phyloP scores from a whole-genome alignment of 2,329 filamentous ascomycete genomes.

The Ceratocystis alfenasii region DNA sequence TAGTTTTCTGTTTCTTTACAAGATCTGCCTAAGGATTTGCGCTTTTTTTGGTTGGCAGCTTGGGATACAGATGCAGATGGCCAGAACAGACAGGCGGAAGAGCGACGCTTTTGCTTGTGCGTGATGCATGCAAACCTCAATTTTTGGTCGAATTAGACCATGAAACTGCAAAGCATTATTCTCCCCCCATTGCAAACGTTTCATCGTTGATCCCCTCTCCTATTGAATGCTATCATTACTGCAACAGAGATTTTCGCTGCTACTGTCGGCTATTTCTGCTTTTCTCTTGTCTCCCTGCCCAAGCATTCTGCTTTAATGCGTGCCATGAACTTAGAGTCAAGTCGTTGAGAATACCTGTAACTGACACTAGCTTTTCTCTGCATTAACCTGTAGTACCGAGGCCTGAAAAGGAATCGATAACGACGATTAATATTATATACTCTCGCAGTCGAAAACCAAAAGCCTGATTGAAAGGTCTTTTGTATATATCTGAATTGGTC shows the following conservation, averaged over 20 bases:
- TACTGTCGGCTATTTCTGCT: background rate
- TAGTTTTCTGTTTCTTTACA: background rate
- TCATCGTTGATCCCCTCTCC: slow-evolving; percentile 7
- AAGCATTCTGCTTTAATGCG: background rate
- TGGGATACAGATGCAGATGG: background rate
- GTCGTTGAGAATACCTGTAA: background rate
- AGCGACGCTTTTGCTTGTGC: background rate
- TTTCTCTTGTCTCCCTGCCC: background rate
- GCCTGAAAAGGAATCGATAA: background rate
- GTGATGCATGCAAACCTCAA: background rate
- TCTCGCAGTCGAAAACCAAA: background rate
- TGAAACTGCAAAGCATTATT: slow-evolving; percentile 4
- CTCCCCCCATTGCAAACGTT: slow-evolving; percentile 3
- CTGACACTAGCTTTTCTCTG: background rate
- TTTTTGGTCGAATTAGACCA: background rate
- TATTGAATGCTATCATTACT: background rate
- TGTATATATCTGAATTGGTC: background rate
- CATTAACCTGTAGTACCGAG: slow-evolving; percentile 3
- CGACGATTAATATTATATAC: slow-evolving; percentile 11
- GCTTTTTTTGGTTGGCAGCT: background rate
- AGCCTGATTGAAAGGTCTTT: background rate
- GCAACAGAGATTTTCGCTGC: background rate
- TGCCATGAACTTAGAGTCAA: background rate
- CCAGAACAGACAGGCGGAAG: background rate
- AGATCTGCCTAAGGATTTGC: slow-evolving; percentile 11